Evolutionary conservation across 2,329 filamentous ascomycete species (phyloP), one percentile per base, ranked within the genome.

Genomic region (Ramichloridium luteum): DNA sequence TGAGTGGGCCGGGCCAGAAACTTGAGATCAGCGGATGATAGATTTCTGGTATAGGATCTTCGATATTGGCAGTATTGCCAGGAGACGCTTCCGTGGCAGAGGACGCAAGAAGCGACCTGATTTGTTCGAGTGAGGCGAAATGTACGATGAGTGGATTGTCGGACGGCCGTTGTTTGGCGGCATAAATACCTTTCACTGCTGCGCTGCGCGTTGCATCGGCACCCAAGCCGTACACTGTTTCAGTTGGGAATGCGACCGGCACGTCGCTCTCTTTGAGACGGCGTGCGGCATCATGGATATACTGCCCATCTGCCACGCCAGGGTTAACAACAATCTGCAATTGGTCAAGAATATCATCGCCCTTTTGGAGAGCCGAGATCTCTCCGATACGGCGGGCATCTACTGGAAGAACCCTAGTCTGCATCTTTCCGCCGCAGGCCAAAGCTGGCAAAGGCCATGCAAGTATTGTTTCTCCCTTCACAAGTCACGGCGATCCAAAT

Each of bases 111-210:
- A 92, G 56, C 3, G 59, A 57, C 33, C 78, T 67, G 35, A 93
- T 62, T 70, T 93, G 90, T 13, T 68, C 59, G 8, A 94, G 58
- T 33, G 90, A 90, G 47, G 78, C 77, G 32, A 96, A 68, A 56
- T 98, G 90, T 14, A 94, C 77, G 45, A 98, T 98, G 36, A 98
- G 71, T 12, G 90, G 90, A 55, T 98, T 98, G 53, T 98, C 90
- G 5, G 80, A 80, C 3, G 90, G 90, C 34, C 90, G 65, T 34
- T 84, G 80, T 60, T 98, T 98, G 31, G 83, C 85, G 13, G 73
- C 68, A 57, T 90, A 98, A 44, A 98, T 98, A n/a, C 85, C 86
- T 50, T 70, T 75, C 5, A 96, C 88, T 2, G 88, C 80, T 14
- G 63, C 66, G 48, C 77, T 84, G 47, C 84, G 73, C 15, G 86